Conservation (phyloP, 202 grass and related monocot species). For the Schoenoplectus tabernaemontani region DNA sequence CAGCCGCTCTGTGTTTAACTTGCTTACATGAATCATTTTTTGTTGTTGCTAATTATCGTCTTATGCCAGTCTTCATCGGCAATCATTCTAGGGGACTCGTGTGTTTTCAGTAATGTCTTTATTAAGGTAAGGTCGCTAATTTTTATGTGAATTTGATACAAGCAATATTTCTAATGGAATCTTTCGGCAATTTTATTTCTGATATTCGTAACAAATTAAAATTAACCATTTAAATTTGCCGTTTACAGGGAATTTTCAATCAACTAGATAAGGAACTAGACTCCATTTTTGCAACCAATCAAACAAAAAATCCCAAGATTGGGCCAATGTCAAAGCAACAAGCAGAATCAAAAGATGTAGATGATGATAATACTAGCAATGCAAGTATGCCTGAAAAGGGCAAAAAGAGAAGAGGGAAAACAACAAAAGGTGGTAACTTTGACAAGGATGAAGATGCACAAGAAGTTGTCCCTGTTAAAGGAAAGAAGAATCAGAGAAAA, state of each 20-base stretch:
- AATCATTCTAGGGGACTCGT: slow-evolving; percentile 64
- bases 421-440: slow-evolving; percentile 45
- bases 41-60: slow-evolving; percentile 23
- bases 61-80: slow-evolving; percentile 83
- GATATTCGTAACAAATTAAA: not conserved
- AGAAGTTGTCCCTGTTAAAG: slow-evolving; percentile 66
- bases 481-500: slow-evolving; percentile 81
- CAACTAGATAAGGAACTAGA: slow-evolving; percentile 81
- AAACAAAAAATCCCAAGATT: slow-evolving; percentile 29
- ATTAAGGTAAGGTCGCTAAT: slow-evolving; percentile 55
- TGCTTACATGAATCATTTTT: not conserved
- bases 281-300: slow-evolving; percentile 38
- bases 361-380: slow-evolving; percentile 39
- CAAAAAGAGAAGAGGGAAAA: slow-evolving; percentile 93
- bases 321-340: slow-evolving; percentile 34
- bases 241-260: slow-evolving; percentile 53
- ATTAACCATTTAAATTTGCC: not conserved
- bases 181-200: not conserved
- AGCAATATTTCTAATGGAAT: slow-evolving; percentile 10
- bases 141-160: not conserved
- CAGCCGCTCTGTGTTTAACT: slow-evolving; percentile 15
- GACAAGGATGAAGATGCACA: slow-evolving; percentile 75
- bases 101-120: slow-evolving; percentile 60
- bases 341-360: slow-evolving; percentile 54
- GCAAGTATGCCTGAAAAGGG: slow-evolving; percentile 62